These are phyloP conservation scores for Wallacemonas sp. DNA, from an alignment of 208 protist genomes.

Conservation along the genomic window DNA sequence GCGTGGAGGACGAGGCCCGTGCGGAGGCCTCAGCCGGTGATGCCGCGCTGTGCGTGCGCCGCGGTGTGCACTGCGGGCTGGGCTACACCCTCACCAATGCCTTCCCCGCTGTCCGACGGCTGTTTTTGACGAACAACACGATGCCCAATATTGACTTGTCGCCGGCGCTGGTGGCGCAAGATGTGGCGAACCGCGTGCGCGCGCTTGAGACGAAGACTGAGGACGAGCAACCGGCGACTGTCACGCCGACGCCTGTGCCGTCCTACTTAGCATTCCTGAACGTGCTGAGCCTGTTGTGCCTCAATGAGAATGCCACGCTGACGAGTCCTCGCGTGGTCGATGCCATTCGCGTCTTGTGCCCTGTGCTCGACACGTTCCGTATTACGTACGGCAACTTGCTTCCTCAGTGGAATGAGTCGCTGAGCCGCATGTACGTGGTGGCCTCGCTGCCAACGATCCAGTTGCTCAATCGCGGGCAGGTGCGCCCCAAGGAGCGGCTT, in stretches of 20 bases:
- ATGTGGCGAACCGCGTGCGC: not conserved
- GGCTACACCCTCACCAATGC: slow-evolving; percentile 32
- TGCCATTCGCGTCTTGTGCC: slow-evolving; percentile 64
- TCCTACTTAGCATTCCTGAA: slow-evolving; percentile 45
- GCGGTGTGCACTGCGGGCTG: slow-evolving; percentile 28
- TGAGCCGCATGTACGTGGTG: slow-evolving; percentile 85
- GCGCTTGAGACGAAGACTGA: not conserved
- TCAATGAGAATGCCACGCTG: slow-evolving; percentile 77
- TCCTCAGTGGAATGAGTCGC: slow-evolving; percentile 79
- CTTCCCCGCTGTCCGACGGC: slow-evolving; percentile 62
- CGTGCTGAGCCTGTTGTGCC: slow-evolving; percentile 58
- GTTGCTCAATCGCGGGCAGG: slow-evolving; percentile 74
- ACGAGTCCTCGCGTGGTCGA: slow-evolving; percentile 53
- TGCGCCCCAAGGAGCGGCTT: slow-evolving; percentile 79
- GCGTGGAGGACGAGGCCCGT: not conserved
- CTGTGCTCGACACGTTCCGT: slow-evolving; percentile 61
- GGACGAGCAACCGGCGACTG: not conserved
- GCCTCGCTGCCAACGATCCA: slow-evolving; percentile 77
- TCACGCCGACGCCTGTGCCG: slow-evolving; percentile 1
- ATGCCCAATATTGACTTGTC: slow-evolving; percentile 50
- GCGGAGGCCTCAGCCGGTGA: not conserved
- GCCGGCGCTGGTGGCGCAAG: slow-evolving; percentile 12
- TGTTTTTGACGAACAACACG: slow-evolving; percentile 76
- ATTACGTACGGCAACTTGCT: slow-evolving; percentile 78
- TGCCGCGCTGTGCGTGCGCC: not conserved